A percentile compares a stretch with the other conserved stretches of the same genome.
phyloP scores from a whole-genome alignment of 805 yeast species.

The Candida piceae region DNA sequence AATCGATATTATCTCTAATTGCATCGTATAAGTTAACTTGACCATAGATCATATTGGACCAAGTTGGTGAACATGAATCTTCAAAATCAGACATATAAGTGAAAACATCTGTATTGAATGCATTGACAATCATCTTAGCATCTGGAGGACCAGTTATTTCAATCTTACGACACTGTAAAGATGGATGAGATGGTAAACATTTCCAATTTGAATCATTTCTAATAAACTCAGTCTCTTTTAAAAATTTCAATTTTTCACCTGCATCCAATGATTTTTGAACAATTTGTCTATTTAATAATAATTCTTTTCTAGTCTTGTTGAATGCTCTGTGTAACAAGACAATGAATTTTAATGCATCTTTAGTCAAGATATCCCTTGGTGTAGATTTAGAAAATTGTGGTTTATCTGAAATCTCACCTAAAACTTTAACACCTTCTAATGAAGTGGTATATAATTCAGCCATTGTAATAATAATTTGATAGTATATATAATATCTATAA shows the following conservation, averaged over 20 bases:
- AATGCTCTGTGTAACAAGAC: conserved; percentile 72
- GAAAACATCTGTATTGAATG: conserved; percentile 70
- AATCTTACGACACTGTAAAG: conserved; percentile 67
- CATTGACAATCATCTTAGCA: conserved; percentile 78
- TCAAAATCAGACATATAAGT: conserved; percentile 87
- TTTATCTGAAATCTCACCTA: conserved; percentile 40
- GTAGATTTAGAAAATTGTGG: conserved; percentile 34
- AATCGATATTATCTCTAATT: conserved; percentile 61
- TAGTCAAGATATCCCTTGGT: conserved; percentile 50
- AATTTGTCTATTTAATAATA: conserved; percentile 56
- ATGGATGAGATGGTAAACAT: conserved; percentile 69
- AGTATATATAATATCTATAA: neutral
- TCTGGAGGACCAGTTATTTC: conserved; percentile 87
- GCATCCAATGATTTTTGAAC: conserved; percentile 58
- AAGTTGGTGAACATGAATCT: conserved; percentile 80
- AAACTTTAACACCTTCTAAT: conserved; percentile 48
- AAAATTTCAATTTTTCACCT: conserved; percentile 58
- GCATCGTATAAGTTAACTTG: conserved; percentile 77
- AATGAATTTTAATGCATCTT: conserved; percentile 61
- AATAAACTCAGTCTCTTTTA: conserved; percentile 63
- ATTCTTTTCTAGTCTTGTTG: conserved; percentile 52
- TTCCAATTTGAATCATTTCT: conserved; percentile 73
- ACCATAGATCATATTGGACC: conserved; percentile 75
- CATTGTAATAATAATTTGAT: conserved; percentile 12
- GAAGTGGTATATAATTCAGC: conserved; percentile 25